phyloP scores from a whole-genome alignment of 805 yeast species.

The Saccharomyces mikatae region DNA sequence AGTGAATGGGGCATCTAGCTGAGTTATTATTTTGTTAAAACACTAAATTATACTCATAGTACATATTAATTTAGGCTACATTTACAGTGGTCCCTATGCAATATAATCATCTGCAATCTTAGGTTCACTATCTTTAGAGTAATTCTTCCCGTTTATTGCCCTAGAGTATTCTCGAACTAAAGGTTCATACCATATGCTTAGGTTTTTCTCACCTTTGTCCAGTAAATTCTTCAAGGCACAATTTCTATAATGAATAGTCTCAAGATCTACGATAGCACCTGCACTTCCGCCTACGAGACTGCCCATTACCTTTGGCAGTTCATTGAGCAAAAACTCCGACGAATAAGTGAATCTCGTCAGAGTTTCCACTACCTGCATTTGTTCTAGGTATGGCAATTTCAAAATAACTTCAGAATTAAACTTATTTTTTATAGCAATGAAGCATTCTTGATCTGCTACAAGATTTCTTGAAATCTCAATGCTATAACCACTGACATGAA shows the following conservation, averaged over 20 bases:
- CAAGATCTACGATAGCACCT: constrained; percentile 17
- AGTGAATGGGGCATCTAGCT: neutral
- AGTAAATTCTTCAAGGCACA: constrained; percentile 20
- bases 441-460: constrained; percentile 12
- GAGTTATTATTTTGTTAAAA: neutral
- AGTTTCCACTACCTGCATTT: constrained; percentile 24
- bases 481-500: constrained; percentile 15
- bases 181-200: constrained; percentile 23
- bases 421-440: constrained; percentile 14
- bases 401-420: constrained; percentile 15
- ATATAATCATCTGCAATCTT: neutral
- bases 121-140: neutral
- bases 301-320: constrained; percentile 22
- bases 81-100: neutral
- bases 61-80: neutral
- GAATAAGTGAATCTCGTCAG: constrained; percentile 18
- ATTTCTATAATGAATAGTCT: constrained; percentile 19
- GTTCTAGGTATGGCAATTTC: constrained; percentile 26
- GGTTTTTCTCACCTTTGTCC: constrained; percentile 6
- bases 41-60: neutral
- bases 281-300: constrained; percentile 15
- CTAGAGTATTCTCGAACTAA: constrained; percentile 12
- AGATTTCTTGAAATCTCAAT: constrained; percentile 22
- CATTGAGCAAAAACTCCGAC: constrained; percentile 10
- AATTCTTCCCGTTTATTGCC: constrained; percentile 1